Evolutionary conservation across 1,284 basidiomycete species (phyloP), one percentile per base, ranked within the genome.

Genomic region (Chalciporus sp.): DNA sequence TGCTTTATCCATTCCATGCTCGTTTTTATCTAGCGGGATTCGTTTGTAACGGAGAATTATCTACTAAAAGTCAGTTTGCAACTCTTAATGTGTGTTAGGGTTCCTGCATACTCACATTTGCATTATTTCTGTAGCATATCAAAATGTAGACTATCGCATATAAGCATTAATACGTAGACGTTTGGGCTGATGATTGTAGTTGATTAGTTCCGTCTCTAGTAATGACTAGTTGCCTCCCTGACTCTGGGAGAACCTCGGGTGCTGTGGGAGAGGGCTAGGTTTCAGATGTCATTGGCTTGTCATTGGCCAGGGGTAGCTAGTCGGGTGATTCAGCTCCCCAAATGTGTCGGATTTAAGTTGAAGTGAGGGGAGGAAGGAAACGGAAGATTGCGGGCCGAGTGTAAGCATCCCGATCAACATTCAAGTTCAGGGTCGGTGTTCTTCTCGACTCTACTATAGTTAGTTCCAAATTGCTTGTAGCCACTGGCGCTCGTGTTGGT

Each of bases 51-150:
- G 46, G 33, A 42, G 40, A 45, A 42, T 47, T 49, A 44, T 42
- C 45, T 11, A 51, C 19, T 42, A 42, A 53, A 52, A 52, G 49
- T 49, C 42, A 49, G 52, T 52, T 49, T 53, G 46, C 19, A 48
- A 48, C 11, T 27, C 7, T 20, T 46, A 43, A 43, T 53, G 53
- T 41, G 42, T 26, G 50, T 42, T 37, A 39, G 39, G n/a, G 35
- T 33, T 42, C 27, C 44, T 44, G 19, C 39, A 46, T 59, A 52
- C 33, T 52, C 51, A 58, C 55, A 55, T 56, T n/a, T 44, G 55
- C 51, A 49, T 44, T 54, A 54, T 27, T 51, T 11, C 33, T 67
- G 66, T 66, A 70, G 65, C 67, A 64, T 60, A 66, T 55, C 11
- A 23, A 42, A 28, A 28, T 58, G 57, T 70, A 65, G 57, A 60